Evolutionary conservation across 805 yeast species (phyloP).

Genomic region (Hanseniaspora singularis): DNA sequence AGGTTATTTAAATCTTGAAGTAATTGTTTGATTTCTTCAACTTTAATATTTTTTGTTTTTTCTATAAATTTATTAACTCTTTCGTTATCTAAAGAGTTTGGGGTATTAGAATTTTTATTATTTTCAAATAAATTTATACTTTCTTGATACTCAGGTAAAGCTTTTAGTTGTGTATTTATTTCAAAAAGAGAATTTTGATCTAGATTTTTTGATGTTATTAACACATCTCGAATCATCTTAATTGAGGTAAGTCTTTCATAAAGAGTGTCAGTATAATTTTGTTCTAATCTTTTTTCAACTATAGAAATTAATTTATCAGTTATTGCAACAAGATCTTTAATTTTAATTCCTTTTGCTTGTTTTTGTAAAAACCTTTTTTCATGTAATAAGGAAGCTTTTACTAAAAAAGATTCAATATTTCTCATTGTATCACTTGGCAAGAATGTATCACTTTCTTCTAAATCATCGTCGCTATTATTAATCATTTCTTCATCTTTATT

Average conservation of each 20-base stretch:
- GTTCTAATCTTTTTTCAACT: constrained; percentile 27
- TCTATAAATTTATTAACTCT: constrained; percentile 14
- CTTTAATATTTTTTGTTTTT: constrained; percentile 8
- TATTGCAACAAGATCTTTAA: constrained; percentile 26
- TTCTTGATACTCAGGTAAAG: constrained; percentile 30
- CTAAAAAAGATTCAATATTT: constrained; percentile 61
- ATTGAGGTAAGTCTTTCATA: constrained; percentile 15
- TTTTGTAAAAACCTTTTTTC: constrained; percentile 23
- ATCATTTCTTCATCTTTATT: constrained; percentile 25
- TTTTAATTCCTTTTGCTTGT: constrained; percentile 18
- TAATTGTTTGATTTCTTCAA: constrained; percentile 3
- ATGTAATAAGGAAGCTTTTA: constrained; percentile 42
- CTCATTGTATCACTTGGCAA: constrained; percentile 61
- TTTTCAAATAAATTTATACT: no score
- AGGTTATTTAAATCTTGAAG: background rate
- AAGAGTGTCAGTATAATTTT: constrained; percentile 26
- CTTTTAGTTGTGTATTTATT: constrained; percentile 31
- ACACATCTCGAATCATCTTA: constrained; percentile 13
- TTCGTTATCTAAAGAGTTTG: background rate
- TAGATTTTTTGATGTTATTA: constrained; percentile 28
- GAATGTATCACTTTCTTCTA: constrained; percentile 35
- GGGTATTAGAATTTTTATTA: background rate
- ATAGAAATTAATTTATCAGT: constrained; percentile 29
- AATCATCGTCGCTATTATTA: constrained; percentile 5
- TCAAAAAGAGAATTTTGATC: constrained; percentile 30